Base-by-base conservation (phyloP, 2,329 filamentous ascomycete genomes). In the Talaromyces funiculosus region DNA sequence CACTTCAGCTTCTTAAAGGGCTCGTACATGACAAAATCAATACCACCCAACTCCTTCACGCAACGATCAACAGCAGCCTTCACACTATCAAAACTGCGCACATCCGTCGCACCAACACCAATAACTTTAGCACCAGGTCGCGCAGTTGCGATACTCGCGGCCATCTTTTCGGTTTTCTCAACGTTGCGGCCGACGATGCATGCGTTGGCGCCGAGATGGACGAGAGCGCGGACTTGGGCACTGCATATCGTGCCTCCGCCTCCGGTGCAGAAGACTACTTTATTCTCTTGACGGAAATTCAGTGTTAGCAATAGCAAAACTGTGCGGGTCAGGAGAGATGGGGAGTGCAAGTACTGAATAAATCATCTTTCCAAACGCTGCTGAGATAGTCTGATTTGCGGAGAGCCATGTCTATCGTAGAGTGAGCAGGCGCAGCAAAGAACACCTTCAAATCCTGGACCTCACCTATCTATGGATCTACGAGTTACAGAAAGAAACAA, bases 241-340 rank as follows among this genome's bases (percentile, higher is more conserved):
- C 89, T 94, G 80, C 94, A 97, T 71, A 99, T 97, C 26, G 89
- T 88, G 59, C 94, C 93, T 4, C 92, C 92, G 57, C 94, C 94
- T 61, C 94, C 94, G 3, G 94, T 99, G 70, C 95, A 95, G 77
- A 97, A 96, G 67, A 93, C 85, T 47, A 97, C 92, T 70, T 94
- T 93, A 72, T 88, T 86, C 64, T 88, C 90, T 95, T 18, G 45
- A 29, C n/a, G 8, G 24, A 31, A 10, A 40, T 2, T 10, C 7
- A 22, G 9, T 20, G n/a, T 51, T 22, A 51, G 47, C 5, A 29
- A 12, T n/a, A 10, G 9, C 31, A 33, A 33, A 33, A 33, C 2
- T 12, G 31, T 33, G n/a, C n/a, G n/a, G n/a, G n/a, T n/a, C n/a
- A n/a, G 8, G n/a, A 16, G 5, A 33, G 12, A 37, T 7, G n/a